Percentiles rank a stretch among this genome's conserved stretches.
Evolutionary conservation across 2,329 filamentous ascomycete genomes (phyloP).

Genomic region (Pseudogymnoascus sp.): DNA sequence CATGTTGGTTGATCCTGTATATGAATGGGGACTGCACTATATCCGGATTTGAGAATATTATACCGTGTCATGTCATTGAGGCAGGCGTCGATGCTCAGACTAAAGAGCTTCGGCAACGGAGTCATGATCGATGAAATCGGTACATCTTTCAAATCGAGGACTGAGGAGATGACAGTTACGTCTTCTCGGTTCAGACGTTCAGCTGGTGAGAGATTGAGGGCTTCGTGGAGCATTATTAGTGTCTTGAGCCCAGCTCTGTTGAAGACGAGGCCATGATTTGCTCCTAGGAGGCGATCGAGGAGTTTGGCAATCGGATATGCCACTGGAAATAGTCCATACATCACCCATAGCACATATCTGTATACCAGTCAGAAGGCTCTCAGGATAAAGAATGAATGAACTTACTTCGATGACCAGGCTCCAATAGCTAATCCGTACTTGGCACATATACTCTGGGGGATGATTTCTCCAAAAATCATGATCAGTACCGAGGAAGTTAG

Average conservation of each 20-base stretch:
- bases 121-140: slow-evolving; percentile 92
- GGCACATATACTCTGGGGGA: slow-evolving; percentile 93
- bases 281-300: slow-evolving; percentile 84
- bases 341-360: slow-evolving; percentile 75
- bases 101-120: slow-evolving; percentile 90
- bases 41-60: slow-evolving; percentile 79
- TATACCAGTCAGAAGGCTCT: slow-evolving; percentile 53
- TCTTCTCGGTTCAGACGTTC: slow-evolving; percentile 91
- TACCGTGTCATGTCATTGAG: slow-evolving; percentile 90
- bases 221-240: slow-evolving; percentile 83
- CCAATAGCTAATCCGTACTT: slow-evolving; percentile 93
- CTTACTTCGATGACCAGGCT: slow-evolving; percentile 41
- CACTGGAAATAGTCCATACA: slow-evolving; percentile 85
- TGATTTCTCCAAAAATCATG: slow-evolving; percentile 95
- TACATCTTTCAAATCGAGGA: slow-evolving; percentile 90
- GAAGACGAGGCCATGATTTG: slow-evolving; percentile 94
- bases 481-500: slow-evolving; percentile 90
- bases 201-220: slow-evolving; percentile 20
- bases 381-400: no score
- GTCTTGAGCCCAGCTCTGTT: slow-evolving; percentile 98
- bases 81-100: slow-evolving; percentile 80
- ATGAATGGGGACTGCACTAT: slow-evolving; percentile 88
- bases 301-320: slow-evolving; percentile 95
- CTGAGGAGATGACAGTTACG: slow-evolving; percentile 92
- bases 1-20: slow-evolving; percentile 70